Evolutionary conservation across 306 rosid species (phyloP), one percentile per base, ranked within the genome.

Genomic region (Citrullus mucosospermus): DNA sequence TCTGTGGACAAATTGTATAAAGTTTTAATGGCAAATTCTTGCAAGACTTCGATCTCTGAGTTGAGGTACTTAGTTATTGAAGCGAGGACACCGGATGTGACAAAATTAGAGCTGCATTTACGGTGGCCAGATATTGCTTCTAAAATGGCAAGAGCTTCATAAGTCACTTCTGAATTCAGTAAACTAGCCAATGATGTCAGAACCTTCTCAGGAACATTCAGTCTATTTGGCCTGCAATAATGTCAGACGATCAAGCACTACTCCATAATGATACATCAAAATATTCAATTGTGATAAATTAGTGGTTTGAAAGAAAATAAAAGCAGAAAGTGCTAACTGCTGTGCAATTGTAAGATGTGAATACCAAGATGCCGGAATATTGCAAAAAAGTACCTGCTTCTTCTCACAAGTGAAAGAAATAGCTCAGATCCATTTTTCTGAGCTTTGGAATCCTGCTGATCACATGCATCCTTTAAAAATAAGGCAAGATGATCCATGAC

Each of bases 391-490:
- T 86, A 86, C 99, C 97, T 91, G 97, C 78, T 88, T 74, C 83
- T 89, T 48, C 81, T 88, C 82, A 90, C 83, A 84, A 88, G 84
- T 78, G 85, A 84, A 62, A 83, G 81, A 53, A 96, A 73, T 82
- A 91, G 82, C 80, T 85, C 90, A 46, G 79, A 84, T 82, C 98
- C 98, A 76, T 86, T 79, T 85, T 76, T 91, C 82, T 84, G 85
- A 44, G 93, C 91, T 73, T 83, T 77, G 39, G 70, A 28, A 30
- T 96, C 97, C 53, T 78, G 81, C 65, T 7, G 84, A 71, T 84
- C 90, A 84, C 77, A 75, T 75, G 99, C 92, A 73, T 80, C 88
- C 85, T 80, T 87, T 51, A 96, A 79, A 88, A 96, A 96, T 41
- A 51, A 85, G 83, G 85, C 71, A 5, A 96, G 90, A 46, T 91